Conservation (phyloP, 495 filamentous ascomycete genomes). For the Annulohypoxylon nitens region DNA sequence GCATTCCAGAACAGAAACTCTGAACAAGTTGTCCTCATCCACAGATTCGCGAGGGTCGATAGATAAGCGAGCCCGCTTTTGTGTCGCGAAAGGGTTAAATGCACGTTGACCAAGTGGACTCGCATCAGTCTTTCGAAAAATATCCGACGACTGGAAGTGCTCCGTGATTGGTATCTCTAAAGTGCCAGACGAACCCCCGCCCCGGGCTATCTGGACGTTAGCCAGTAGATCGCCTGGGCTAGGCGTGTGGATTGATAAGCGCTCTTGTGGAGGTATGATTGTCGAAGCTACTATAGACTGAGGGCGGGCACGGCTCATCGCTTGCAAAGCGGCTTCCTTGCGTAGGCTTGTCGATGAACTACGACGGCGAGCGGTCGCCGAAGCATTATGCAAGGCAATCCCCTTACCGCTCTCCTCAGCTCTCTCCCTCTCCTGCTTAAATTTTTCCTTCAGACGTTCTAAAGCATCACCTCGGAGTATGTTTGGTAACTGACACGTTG, state of each 20-base stretch:
- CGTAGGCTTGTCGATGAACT: conserved; percentile 80
- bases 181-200: conserved; percentile 56
- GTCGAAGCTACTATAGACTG: conserved; percentile 49
- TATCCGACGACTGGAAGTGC: conserved; percentile 51
- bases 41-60: conserved; percentile 79
- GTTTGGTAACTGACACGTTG: conserved; percentile 90
- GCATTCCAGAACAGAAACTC: conserved; percentile 91
- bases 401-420: conserved; percentile 87
- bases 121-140: conserved; percentile 39
- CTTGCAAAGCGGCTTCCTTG: conserved; percentile 84
- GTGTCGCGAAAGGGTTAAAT: conserved; percentile 68
- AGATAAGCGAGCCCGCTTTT: conserved; percentile 64
- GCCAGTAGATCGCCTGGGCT: conserved; percentile 85
- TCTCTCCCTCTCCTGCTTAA: conserved; percentile 85
- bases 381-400: conserved; percentile 90
- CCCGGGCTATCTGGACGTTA: conserved; percentile 80
- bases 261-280: conserved; percentile 51
- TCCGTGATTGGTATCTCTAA: conserved; percentile 56
- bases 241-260: conserved; percentile 58
- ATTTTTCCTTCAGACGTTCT: conserved; percentile 92
- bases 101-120: conserved; percentile 73
- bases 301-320: conserved; percentile 63
- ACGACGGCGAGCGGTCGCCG: conserved; percentile 68
- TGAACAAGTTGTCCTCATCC: conserved; percentile 87
- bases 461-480: conserved; percentile 87